Evolutionary conservation across 495 filamentous ascomycete genomes (phyloP).

Genomic region (Clavariopsis aquatica): DNA sequence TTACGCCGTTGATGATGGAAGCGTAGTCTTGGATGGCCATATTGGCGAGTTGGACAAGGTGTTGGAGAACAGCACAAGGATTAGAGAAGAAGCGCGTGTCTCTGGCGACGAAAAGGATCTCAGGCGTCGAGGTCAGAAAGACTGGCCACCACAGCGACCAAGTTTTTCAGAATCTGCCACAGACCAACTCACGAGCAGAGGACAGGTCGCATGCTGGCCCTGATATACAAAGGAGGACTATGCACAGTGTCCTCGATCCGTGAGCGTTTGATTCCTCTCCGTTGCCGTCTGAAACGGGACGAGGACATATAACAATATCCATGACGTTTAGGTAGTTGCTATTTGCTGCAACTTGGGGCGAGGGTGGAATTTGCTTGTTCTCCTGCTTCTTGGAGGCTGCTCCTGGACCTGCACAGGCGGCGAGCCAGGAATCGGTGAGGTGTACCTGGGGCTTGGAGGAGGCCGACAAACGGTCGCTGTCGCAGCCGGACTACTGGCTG

Average conservation of each 20-base stretch:
- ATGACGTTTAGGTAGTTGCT: neutral
- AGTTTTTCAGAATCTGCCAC: neutral
- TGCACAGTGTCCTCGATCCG: neutral
- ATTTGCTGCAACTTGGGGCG: neutral
- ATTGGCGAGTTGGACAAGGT: neutral
- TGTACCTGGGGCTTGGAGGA: too few relatives aligned
- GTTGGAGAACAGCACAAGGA: neutral
- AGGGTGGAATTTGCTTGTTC: neutral
- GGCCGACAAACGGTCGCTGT: too few relatives aligned
- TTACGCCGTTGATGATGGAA: constrained; percentile 8
- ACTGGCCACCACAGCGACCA: too few relatives aligned
- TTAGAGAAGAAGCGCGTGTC: neutral
- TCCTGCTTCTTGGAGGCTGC: too few relatives aligned
- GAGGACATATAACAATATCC: neutral
- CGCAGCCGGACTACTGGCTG: too few relatives aligned
- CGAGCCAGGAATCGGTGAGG: too few relatives aligned
- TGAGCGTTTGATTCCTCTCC: neutral
- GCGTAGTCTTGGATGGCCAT: constrained; percentile 12
- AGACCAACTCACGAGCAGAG: too few relatives aligned
- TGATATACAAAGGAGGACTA: neutral
- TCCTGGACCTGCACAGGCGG: too few relatives aligned
- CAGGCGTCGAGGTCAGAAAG: too few relatives aligned
- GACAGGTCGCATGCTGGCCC: too few relatives aligned
- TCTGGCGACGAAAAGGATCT: neutral
- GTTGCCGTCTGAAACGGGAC: neutral